A percentile compares a stretch with the other conserved stretches of the same genome.
These are phyloP conservation scores for Dictyostelium firmibasis DNA, from an alignment of 78 protist species.

Conservation along the genomic window DNA sequence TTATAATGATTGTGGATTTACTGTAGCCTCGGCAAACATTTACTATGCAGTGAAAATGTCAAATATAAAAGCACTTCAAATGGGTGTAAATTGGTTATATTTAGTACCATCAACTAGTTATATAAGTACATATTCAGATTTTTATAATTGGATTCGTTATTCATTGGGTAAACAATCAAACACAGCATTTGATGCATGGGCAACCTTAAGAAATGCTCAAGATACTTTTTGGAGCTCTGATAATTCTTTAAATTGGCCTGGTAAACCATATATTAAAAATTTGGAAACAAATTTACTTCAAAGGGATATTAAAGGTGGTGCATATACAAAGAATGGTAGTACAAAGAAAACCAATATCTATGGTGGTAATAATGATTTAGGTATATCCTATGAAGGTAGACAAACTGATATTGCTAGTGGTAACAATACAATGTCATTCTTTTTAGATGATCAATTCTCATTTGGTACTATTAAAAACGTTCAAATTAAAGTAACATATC, in stretches of 20 bases:
- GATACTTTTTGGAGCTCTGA: slow-evolving; percentile 11
- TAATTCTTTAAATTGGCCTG: not conserved
- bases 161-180: slow-evolving; percentile 5
- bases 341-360: not conserved
- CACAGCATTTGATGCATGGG: slow-evolving; percentile 61
- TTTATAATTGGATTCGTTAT: slow-evolving; percentile 33
- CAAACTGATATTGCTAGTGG: slow-evolving; percentile 7
- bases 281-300: slow-evolving; percentile 22
- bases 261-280: slow-evolving; percentile 40
- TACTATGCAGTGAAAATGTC: slow-evolving; percentile 61
- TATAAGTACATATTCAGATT: not conserved
- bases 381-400: slow-evolving; percentile 40
- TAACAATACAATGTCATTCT: slow-evolving; percentile 31
- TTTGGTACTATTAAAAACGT: not conserved
- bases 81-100: slow-evolving; percentile 71
- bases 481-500: slow-evolving; percentile 36
- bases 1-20: slow-evolving; percentile 39
- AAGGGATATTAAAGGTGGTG: slow-evolving; percentile 20
- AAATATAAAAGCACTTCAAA: slow-evolving; percentile 50
- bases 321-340: slow-evolving; percentile 5
- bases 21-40: not conserved
- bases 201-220: slow-evolving; percentile 22
- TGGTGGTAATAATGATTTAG: not conserved
- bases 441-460: slow-evolving; percentile 12
- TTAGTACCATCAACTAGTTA: not conserved